Conservation (phyloP, 495 filamentous ascomycete species). For the Neurospora tetrasperma region DNA sequence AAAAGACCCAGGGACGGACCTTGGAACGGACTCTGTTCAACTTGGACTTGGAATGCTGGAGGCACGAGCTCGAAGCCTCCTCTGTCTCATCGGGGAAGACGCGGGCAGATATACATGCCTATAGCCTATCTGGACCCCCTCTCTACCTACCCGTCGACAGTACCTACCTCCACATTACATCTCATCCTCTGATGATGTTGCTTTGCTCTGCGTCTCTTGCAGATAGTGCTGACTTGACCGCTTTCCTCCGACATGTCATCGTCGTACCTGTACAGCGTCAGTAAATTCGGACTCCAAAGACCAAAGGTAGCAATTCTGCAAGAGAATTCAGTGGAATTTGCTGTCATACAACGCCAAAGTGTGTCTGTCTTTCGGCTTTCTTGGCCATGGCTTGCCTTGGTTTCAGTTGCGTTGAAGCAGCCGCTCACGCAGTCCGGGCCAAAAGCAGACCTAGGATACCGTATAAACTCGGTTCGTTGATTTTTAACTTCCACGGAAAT, state of each 20-base stretch:
- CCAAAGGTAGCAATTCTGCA: not conserved
- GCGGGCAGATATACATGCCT: not conserved
- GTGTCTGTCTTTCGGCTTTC: not conserved
- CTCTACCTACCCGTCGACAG: not conserved
- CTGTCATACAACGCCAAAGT: not conserved
- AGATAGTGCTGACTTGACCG: not conserved
- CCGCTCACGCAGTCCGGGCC: not conserved
- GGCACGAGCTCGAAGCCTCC: not conserved
- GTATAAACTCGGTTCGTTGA: no score
- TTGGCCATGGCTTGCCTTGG: not conserved
- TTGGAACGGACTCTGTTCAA: not conserved
- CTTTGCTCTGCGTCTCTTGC: not conserved
- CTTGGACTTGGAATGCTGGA: not conserved
- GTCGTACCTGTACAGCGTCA: not conserved
- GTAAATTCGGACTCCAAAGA: not conserved
- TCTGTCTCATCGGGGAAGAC: not conserved
- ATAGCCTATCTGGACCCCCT: not conserved
- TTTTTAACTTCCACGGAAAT: no score
- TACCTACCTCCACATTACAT: not conserved
- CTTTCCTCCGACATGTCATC: not conserved
- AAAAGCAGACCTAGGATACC: not conserved
- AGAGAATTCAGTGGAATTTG: not conserved
- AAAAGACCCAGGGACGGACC: not conserved
- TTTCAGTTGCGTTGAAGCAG: not conserved
- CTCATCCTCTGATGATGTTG: not conserved